Conservation (phyloP, 2,329 filamentous ascomycete species). For the Acrodontium crateriforme region DNA sequence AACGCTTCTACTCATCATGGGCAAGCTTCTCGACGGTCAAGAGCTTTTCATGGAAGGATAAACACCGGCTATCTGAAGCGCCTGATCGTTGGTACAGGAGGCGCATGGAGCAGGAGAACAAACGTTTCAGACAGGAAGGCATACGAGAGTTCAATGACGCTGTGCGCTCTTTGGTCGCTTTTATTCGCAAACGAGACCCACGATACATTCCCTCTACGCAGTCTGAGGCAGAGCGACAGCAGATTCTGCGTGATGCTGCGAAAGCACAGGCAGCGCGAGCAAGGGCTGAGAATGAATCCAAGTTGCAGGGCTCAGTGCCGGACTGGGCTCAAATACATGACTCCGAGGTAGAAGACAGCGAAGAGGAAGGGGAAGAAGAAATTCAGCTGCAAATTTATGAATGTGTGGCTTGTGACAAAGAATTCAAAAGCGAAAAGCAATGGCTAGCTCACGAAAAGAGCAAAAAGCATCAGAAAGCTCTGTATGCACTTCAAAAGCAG, state of each 20-base stretch:
- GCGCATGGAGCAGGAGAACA: constrained; percentile 92
- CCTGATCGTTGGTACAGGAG: constrained; percentile 72
- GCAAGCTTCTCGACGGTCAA: constrained; percentile 70
- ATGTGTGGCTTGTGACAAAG: constrained; percentile 50
- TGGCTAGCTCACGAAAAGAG: constrained; percentile 86
- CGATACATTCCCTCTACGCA: constrained; percentile 66
- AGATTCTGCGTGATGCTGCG: constrained; percentile 60
- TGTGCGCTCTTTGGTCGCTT: constrained; percentile 70
- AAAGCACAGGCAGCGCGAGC: constrained; percentile 74
- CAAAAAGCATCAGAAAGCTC: constrained; percentile 85
- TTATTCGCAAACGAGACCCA: constrained; percentile 83
- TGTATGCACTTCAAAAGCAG: constrained; percentile 64
- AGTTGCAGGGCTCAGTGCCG: constrained; percentile 50
- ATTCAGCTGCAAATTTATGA: constrained; percentile 41
- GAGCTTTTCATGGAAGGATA: constrained; percentile 79
- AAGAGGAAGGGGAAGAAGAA: constrained; percentile 36
- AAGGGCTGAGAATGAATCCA: constrained; percentile 67
- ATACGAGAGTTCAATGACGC: constrained; percentile 85
- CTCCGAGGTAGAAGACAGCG: constrained; percentile 37
- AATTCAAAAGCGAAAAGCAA: constrained; percentile 82
- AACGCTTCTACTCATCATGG: constrained; percentile 72
- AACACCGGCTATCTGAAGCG: constrained; percentile 69
- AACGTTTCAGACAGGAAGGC: constrained; percentile 65
- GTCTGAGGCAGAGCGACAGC: constrained; percentile 68
- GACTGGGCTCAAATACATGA: constrained; percentile 59